Evolutionary conservation across 106 monocot genomes (phyloP), one percentile per base, ranked within the genome.

Genomic region (Dioscorea zingiberensis): DNA sequence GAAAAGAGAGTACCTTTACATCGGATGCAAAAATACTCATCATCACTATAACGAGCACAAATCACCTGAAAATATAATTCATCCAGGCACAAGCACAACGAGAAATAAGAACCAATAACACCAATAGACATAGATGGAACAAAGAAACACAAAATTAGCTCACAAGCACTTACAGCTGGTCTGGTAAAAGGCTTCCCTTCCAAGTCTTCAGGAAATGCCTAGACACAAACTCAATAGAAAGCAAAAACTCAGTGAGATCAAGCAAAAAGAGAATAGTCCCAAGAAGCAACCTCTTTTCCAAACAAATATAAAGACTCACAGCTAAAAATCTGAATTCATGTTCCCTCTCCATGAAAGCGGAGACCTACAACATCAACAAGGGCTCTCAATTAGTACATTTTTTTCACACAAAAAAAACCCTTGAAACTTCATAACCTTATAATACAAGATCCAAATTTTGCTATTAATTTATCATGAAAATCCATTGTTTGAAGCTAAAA

Each of bases 281-380:
- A 58, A 48, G 44, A 44, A 25, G 13, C 59, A 67, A 45, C 16
- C 38, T 38, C 10, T 10, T 38, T 21, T 13, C 24, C 7, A 25
- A 24, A 38, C 24, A 12, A 22, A n/a, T n/a, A n/a, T n/a, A n/a
- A 16, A 21, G 25, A 78, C 93, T 89, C 64, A 92, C 97, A 76
- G 86, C 81, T 65, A 98, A 60, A 78, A 98, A 98, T 21, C 89
- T 73, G 71, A 98, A 93, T 66, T 98, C 97, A 53, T 86, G 69
- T 72, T 98, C 93, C 71, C 98, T 89, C 70, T 89, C 80, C 13
- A 98, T 86, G 54, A 98, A 98, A 26, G 86, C 71, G 21, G 89
- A 84, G 4, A 98, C 71, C 97, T 97, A 72, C 46, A 67, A 58
- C 13, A 6, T 38, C n/a, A n/a, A n/a, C n/a, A n/a, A n/a, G n/a